Base-by-base conservation (phyloP, 2,329 filamentous ascomycete species). In the Colletotrichum falcatum region DNA sequence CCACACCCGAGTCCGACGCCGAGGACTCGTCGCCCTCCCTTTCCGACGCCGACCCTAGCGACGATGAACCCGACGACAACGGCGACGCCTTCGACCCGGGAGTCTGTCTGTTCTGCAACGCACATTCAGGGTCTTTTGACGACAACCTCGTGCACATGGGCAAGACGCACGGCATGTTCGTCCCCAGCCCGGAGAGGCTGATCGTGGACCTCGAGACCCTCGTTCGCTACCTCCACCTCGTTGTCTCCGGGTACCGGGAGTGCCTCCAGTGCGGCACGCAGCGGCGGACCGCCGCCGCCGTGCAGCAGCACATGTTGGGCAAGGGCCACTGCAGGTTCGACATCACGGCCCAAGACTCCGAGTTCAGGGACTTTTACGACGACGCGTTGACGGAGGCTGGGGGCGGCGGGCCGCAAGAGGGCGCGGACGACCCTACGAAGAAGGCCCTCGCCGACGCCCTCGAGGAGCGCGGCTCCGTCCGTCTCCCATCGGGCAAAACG, bases 211-310 rank as follows among this genome's bases (percentile, higher is more conserved):
- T 83, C 3, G 82, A 84, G 44, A 83, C 83, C 0, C 75, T 89
- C 2, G 77, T 88, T 44, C 73, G 78, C 49, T 87, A 87, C 64
- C 76, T 88, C 0, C 80, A 84, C 62, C 79, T 86, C 11, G 76
- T 88, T 26, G 83, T 88, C 18, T 83, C 78, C 26, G 80, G 76
- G 0, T 87, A 86, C 64, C 78, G 78, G 23, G 85, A 88, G 75
- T 89, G 87, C 68, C 78, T 89, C 46, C 81, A 79, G 26, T 89
- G 87, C 72, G 83, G 84, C 1, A 84, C 79, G 18, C 76, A 81
- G 46, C 80, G 83, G 39, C 75, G 76, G 0, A 85, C 82, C 0
- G 77, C 79, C 0, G 78, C 84, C 60, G 87, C 81, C 0, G 82
- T 83, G 0, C 84, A 86, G 71, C 84, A 86, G 44, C 87, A 88